Conservation (phyloP, 257 asterid species). For the Sherardia arvensis region DNA sequence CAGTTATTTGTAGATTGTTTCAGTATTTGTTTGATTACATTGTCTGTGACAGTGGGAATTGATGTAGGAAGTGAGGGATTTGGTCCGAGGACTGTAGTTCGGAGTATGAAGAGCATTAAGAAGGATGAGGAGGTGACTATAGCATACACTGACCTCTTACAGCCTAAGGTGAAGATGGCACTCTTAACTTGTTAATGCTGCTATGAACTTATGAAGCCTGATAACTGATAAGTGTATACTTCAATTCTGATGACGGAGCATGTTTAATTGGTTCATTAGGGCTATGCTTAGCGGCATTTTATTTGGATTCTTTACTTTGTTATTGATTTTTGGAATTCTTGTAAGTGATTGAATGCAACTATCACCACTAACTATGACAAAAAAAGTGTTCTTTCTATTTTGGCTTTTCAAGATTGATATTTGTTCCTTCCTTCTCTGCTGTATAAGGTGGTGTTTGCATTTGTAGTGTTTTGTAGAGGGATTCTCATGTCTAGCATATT, state of each 20-base stretch:
- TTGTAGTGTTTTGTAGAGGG: not conserved
- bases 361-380: too few relatives aligned
- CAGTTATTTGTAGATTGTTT: not conserved
- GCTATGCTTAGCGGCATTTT: not conserved
- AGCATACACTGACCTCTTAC: conserved; percentile 73
- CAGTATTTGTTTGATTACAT: not conserved
- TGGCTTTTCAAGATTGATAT: not conserved
- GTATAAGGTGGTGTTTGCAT: not conserved
- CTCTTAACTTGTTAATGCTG: not conserved
- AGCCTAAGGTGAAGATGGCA: conserved; percentile 46
- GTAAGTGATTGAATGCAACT: too few relatives aligned
- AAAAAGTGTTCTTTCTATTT: too few relatives aligned
- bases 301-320: not conserved
- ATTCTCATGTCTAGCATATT: not conserved
- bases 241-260: too few relatives aligned
- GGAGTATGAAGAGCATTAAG: conserved; percentile 51
- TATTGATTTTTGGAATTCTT: too few relatives aligned
- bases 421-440: not conserved
- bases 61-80: conserved; percentile 32
- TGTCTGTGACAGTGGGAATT: not conserved
- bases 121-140: conserved; percentile 65
- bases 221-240: not conserved
- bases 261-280: too few relatives aligned
- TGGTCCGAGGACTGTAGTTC: conserved; percentile 56
- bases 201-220: not conserved